A percentile compares a stretch with the other conserved stretches of the same genome.
Conservation (phyloP, 1,284 basidiomycete species). For the Trametes pubescens region DNA sequence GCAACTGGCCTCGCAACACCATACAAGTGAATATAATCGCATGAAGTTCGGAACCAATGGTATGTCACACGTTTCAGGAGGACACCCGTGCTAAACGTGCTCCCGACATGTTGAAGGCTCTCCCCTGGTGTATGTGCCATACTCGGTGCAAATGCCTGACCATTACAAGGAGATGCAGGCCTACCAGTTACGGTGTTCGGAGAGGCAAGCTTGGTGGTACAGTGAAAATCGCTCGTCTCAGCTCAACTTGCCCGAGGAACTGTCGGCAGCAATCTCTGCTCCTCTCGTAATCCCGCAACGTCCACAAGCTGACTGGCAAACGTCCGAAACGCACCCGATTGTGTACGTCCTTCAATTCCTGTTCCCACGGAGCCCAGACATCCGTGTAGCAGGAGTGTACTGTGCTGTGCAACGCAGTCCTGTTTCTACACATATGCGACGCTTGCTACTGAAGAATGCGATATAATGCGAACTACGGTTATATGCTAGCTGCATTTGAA, state of each 20-base stretch:
- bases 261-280: constrained; percentile 62
- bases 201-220: constrained; percentile 64
- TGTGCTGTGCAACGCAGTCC: no score
- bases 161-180: constrained; percentile 66
- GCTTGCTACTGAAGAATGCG: no score
- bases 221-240: constrained; percentile 34
- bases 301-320: constrained; percentile 44
- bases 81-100: neutral
- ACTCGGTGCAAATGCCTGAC: constrained; percentile 75
- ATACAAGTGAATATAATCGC: constrained; percentile 78
- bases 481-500: no score
- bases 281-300: constrained; percentile 44
- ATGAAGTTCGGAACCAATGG: constrained; percentile 79
- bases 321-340: constrained; percentile 85
- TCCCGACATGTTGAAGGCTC: constrained; percentile 53
- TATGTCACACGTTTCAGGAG: constrained; percentile 35
- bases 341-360: constrained; percentile 61
- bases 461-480: no score
- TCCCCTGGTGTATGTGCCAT: constrained; percentile 69
- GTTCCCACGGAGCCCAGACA: no score
- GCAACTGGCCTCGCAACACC: constrained; percentile 80
- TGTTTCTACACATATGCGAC: no score
- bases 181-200: constrained; percentile 61
- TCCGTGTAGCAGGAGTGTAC: no score
- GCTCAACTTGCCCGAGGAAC: constrained; percentile 52